Base-by-base conservation (phyloP, 768 basidiomycete species). In the Bullera alba region DNA sequence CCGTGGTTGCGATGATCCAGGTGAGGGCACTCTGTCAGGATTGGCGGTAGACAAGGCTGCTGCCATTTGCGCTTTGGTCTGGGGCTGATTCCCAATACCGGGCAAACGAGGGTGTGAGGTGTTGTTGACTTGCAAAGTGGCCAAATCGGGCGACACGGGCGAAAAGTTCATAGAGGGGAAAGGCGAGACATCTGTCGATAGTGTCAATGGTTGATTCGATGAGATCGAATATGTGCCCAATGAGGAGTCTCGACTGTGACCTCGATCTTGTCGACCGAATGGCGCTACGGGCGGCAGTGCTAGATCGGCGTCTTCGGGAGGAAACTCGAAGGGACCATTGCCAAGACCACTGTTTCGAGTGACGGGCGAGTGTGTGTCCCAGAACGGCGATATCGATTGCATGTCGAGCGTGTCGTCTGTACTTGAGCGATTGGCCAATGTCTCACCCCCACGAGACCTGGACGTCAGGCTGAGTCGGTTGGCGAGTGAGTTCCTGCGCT, bases 11-110 rank as follows among this genome's bases (percentile, higher is more conserved):
- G 15, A 23, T 5, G 22, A 22, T 25, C 5, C 3, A 27, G 42
- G 38, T 32, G 15, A 27, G 17, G 32, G 43, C 5, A 17, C 12
- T n/a, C n/a, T n/a, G 42, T 59, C 60, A 8, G 57, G 57, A 49
- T 61, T 67, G 7, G 50, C 15, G 2, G 57, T 22, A 0, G 65
- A 61, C 2, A 61, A 27, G 7, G 48, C 35, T 5, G 65, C 57
- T 4, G 57, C 62, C 43, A 61, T 36, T 44, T 67, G 62, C 6
- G 62, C 60, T 48, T 67, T 62, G 14, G 60, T 59, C 43, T 50
- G 32, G 19, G 34, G 21, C 28, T 22, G 37, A 21, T 10, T 10
- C 34, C 16, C 36, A 7, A 21, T n/a, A 8, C 10, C 10, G 4
- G 32, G 21, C 4, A 22, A 17, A 23, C 16, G 42, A 17, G 35